A percentile compares a stretch with the other conserved stretches of the same genome.
These are phyloP conservation scores for Tuber calosporum DNA, from an alignment of 495 filamentous ascomycete species.

Conservation along the genomic window DNA sequence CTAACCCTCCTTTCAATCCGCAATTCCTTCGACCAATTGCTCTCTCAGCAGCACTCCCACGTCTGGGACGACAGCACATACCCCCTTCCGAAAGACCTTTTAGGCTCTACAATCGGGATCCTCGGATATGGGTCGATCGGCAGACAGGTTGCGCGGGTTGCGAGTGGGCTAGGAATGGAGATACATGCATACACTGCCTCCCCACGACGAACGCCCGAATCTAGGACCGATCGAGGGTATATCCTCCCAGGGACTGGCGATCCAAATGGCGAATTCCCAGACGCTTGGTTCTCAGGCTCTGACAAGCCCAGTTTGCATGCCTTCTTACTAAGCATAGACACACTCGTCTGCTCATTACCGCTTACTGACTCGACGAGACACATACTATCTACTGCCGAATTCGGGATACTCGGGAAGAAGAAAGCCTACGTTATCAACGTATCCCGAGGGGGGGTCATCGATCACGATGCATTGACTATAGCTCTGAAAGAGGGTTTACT, in stretches of 20 bases:
- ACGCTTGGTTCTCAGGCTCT: slow-evolving; percentile 64
- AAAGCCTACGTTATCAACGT: slow-evolving; percentile 68
- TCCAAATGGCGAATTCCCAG: slow-evolving; percentile 61
- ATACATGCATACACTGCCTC: slow-evolving; percentile 74
- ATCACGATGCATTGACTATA: slow-evolving; percentile 60
- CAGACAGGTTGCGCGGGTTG: slow-evolving; percentile 63
- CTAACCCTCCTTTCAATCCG: slow-evolving; percentile 44
- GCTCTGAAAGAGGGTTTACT: slow-evolving; percentile 56
- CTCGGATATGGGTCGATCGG: slow-evolving; percentile 83
- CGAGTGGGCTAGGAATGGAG: slow-evolving; percentile 66
- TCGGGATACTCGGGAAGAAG: slow-evolving; percentile 52
- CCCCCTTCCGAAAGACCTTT: slow-evolving; percentile 46
- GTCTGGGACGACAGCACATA: slow-evolving; percentile 41
- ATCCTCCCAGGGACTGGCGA: slow-evolving; percentile 72
- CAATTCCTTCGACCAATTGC: slow-evolving; percentile 44
- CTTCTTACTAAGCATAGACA: slow-evolving; percentile 69
- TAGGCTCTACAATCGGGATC: slow-evolving; percentile 59
- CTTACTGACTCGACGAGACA: slow-evolving; percentile 60
- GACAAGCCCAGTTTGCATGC: slow-evolving; percentile 54
- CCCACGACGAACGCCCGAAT: slow-evolving; percentile 50
- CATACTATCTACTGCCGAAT: slow-evolving; percentile 59
- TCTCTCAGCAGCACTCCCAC: slow-evolving; percentile 45
- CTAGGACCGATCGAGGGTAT: slow-evolving; percentile 58
- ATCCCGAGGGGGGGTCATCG: slow-evolving; percentile 61
- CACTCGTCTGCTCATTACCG: slow-evolving; percentile 67